phyloP scores from a whole-genome alignment of 208 protist genomes.

The Trypanosoma theileri region DNA sequence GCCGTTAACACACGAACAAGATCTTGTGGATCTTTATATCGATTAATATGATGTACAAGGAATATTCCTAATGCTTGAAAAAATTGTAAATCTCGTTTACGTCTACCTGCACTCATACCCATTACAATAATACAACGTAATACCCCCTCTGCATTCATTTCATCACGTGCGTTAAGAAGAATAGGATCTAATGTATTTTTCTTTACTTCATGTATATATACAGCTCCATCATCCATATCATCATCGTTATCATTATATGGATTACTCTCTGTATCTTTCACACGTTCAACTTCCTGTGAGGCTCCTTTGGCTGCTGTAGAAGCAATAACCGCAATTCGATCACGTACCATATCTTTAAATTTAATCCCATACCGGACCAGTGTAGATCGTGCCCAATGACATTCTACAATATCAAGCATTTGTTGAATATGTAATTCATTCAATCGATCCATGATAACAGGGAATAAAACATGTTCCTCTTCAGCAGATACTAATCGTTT shows the following conservation, averaged over 20 bases:
- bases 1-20: slow-evolving; percentile 68
- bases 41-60: slow-evolving; percentile 60
- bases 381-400: slow-evolving; percentile 67
- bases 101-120: slow-evolving; percentile 62
- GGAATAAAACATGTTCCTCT: slow-evolving; percentile 76
- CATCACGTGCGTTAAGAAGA: slow-evolving; percentile 35
- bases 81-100: slow-evolving; percentile 74
- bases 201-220: slow-evolving; percentile 17
- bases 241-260: slow-evolving; percentile 11
- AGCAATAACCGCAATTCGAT: slow-evolving; percentile 64
- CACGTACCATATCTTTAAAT: slow-evolving; percentile 61
- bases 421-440: slow-evolving; percentile 47
- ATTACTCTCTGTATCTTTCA: background rate
- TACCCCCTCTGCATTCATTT: slow-evolving; percentile 48
- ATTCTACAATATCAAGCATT: slow-evolving; percentile 64
- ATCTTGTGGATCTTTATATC: slow-evolving; percentile 60
- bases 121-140: slow-evolving; percentile 62
- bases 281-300: background rate
- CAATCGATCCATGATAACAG: slow-evolving; percentile 56
- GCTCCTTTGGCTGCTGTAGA: slow-evolving; percentile 29
- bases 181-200: slow-evolving; percentile 28
- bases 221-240: slow-evolving; percentile 13
- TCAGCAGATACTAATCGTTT: slow-evolving; percentile 46
- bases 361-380: slow-evolving; percentile 63
- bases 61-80: slow-evolving; percentile 70